Percentiles rank a stretch among this genome's conserved stretches.
Evolutionary conservation across 2,329 filamentous ascomycete species (phyloP).

Genomic region (Trichoderma lentiforme): DNA sequence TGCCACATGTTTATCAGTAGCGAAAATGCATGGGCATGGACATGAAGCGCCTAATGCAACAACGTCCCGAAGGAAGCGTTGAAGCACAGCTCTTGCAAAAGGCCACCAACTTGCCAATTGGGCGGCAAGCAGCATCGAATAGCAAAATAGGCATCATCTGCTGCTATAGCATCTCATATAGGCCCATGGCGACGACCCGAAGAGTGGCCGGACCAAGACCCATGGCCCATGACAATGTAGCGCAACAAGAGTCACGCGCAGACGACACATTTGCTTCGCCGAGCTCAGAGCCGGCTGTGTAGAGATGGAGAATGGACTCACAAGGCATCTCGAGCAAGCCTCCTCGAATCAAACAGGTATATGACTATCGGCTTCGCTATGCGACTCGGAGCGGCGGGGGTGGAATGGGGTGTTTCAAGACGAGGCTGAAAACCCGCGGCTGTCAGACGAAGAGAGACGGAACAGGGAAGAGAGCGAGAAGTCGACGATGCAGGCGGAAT

Average conservation of each 20-base stretch:
- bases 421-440: slow-evolving; percentile 1
- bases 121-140: neutral
- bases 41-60: neutral
- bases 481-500: neutral
- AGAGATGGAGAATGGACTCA: slow-evolving; percentile 29
- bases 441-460: neutral
- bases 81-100: neutral
- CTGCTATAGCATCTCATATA: neutral
- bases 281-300: slow-evolving; percentile 9
- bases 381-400: slow-evolving; percentile 13
- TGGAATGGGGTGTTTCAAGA: neutral
- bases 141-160: neutral
- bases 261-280: neutral
- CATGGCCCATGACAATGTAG: neutral
- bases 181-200: neutral
- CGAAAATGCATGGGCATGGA: neutral
- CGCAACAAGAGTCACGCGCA: neutral
- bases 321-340: slow-evolving; percentile 37
- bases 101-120: slow-evolving; percentile 8
- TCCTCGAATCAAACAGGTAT: slow-evolving; percentile 21
- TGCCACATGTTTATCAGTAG: neutral
- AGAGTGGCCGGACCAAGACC: neutral
- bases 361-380: neutral
- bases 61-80: neutral
- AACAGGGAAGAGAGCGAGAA: neutral